Percentiles rank a stretch among this genome's conserved stretches.
phyloP scores from a whole-genome alignment of 2,329 filamentous ascomycete species.

The Penicillium sp. region DNA sequence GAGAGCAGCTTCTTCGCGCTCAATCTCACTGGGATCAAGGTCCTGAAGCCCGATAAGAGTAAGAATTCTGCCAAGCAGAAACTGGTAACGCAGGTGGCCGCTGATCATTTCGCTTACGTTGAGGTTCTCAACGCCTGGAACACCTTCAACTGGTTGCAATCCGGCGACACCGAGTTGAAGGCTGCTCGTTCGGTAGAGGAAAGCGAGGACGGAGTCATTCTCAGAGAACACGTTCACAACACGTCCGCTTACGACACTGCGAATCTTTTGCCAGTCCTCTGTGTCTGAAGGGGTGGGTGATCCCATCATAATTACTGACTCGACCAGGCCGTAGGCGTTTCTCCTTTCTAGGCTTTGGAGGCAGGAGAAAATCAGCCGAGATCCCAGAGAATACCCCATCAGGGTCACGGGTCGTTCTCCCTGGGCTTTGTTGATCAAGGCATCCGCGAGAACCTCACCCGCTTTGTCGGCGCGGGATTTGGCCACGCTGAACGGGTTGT shows the following conservation, averaged over 20 bases:
- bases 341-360: slow-evolving; percentile 73
- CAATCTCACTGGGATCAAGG: slow-evolving; percentile 51
- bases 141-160: slow-evolving; percentile 66
- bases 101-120: slow-evolving; percentile 65
- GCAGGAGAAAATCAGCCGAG: slow-evolving; percentile 79
- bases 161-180: slow-evolving; percentile 82
- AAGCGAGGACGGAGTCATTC: slow-evolving; percentile 83
- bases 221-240: slow-evolving; percentile 86
- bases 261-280: slow-evolving; percentile 72
- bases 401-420: slow-evolving; percentile 79
- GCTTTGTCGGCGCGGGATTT: slow-evolving; percentile 77
- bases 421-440: slow-evolving; percentile 76
- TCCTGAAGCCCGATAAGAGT: slow-evolving; percentile 69
- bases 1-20: slow-evolving; percentile 46
- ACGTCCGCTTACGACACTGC: slow-evolving; percentile 74
- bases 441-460: slow-evolving; percentile 75
- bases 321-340: slow-evolving; percentile 77
- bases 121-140: slow-evolving; percentile 60
- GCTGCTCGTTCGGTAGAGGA: slow-evolving; percentile 81
- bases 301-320: slow-evolving; percentile 80
- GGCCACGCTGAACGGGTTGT: slow-evolving; percentile 79
- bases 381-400: slow-evolving; percentile 78
- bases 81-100: slow-evolving; percentile 70
- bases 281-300: slow-evolving; percentile 72
- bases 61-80: slow-evolving; percentile 65